Conservation (phyloP, 495 filamentous ascomycete species). For the Aspergillus diversus region DNA sequence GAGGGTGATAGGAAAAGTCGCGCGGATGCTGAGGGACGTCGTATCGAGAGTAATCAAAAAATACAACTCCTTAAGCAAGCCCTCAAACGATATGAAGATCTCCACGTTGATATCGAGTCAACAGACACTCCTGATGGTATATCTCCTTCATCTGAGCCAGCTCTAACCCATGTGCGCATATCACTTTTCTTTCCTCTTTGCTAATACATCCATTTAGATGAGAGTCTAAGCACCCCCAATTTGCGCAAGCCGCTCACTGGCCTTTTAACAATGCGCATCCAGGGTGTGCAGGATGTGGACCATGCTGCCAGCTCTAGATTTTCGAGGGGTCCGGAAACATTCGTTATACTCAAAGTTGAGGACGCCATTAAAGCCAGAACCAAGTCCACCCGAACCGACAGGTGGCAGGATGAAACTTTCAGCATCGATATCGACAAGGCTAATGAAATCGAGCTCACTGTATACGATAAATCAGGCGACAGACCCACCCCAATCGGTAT, state of each 20-base stretch:
- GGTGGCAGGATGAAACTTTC: slow-evolving; percentile 89
- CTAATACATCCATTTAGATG: slow-evolving; percentile 61
- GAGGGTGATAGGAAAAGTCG: slow-evolving; percentile 97
- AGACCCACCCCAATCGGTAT: slow-evolving; percentile 91
- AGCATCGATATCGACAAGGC: slow-evolving; percentile 95
- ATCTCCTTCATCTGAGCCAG: slow-evolving; percentile 19
- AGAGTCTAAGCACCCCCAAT: slow-evolving; percentile 93
- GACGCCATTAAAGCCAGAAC: slow-evolving; percentile 88
- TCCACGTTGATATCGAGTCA: slow-evolving; percentile 92
- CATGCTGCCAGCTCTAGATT: slow-evolving; percentile 88
- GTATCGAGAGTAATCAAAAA: slow-evolving; percentile 96
- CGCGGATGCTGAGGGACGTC: slow-evolving; percentile 83
- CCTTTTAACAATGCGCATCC: slow-evolving; percentile 80
- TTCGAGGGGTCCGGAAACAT: slow-evolving; percentile 89
- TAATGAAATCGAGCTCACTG: slow-evolving; percentile 96
- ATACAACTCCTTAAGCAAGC: slow-evolving; percentile 95
- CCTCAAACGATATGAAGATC: slow-evolving; percentile 93
- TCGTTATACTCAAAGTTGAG: slow-evolving; percentile 94
- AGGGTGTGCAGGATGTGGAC: slow-evolving; percentile 91
- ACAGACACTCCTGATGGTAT: slow-evolving; percentile 83
- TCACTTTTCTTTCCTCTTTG: background rate
- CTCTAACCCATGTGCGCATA: no score
- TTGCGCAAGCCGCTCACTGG: slow-evolving; percentile 92
- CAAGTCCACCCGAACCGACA: slow-evolving; percentile 82
- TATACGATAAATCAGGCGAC: slow-evolving; percentile 91